phyloP scores from a whole-genome alignment of 179 eudicot genomes.

The Silene noctiflora region DNA sequence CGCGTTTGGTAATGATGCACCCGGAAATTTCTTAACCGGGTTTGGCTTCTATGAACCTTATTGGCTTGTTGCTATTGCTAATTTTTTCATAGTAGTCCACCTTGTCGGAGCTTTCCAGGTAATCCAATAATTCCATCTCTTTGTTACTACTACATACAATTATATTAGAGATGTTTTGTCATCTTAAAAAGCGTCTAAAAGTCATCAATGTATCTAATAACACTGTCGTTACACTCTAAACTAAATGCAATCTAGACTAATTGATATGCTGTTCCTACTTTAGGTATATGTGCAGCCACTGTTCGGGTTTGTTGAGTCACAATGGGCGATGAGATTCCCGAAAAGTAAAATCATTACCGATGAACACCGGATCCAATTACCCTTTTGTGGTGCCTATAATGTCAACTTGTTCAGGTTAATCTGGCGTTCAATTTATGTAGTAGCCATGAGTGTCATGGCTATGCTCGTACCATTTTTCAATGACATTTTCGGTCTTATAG shows the following conservation, averaged over 20 bases:
- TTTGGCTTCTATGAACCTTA: slow-evolving; percentile 64
- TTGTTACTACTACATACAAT: too few relatives aligned
- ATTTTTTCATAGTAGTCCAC: slow-evolving; percentile 51
- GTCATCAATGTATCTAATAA: too few relatives aligned
- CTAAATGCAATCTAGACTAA: too few relatives aligned
- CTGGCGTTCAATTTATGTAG: slow-evolving; percentile 52
- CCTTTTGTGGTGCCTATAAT: slow-evolving; percentile 17
- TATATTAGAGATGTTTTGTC: neutral
- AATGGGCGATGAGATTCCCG: slow-evolving; percentile 33
- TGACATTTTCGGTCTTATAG: slow-evolving; percentile 52
- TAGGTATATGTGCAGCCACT: slow-evolving; percentile 52
- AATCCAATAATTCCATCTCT: neutral
- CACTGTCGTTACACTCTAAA: too few relatives aligned
- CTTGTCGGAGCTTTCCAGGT: slow-evolving; percentile 72
- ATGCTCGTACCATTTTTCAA: slow-evolving; percentile 60
- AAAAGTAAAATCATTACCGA: slow-evolving; percentile 33
- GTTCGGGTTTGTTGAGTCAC: slow-evolving; percentile 40
- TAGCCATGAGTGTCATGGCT: slow-evolving; percentile 34
- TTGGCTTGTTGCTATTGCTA: slow-evolving; percentile 61
- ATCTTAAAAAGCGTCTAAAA: too few relatives aligned
- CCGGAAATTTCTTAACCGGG: slow-evolving; percentile 67
- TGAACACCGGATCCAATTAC: slow-evolving; percentile 29
- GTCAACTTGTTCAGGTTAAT: slow-evolving; percentile 38
- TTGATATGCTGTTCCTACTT: neutral
- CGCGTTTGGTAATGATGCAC: slow-evolving; percentile 61